Conservation (phyloP, 768 basidiomycete genomes). For the Pleurotus cornucopiae region DNA sequence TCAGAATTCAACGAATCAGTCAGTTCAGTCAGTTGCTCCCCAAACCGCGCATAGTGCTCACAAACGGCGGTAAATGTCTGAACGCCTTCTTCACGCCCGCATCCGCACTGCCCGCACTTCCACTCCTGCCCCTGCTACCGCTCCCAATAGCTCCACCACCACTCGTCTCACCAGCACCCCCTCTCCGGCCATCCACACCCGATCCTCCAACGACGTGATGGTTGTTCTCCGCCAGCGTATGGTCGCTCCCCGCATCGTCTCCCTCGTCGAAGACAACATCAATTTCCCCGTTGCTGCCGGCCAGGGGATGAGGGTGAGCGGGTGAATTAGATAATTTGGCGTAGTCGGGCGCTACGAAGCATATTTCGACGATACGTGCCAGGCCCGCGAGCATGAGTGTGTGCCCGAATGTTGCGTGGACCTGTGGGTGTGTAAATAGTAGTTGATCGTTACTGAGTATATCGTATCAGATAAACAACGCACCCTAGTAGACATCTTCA, state of each 20-base stretch:
- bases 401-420: constrained; percentile 82
- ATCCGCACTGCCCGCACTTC: no score
- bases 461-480: background rate
- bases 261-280: constrained; percentile 16
- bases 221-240: constrained; percentile 48
- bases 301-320: no score
- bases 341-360: constrained; percentile 52
- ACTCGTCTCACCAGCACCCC: no score
- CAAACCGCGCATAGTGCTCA: constrained; percentile 31
- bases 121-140: constrained; percentile 17
- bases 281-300: no score
- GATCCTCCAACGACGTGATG: constrained; percentile 1
- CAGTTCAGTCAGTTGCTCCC: no score
- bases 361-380: constrained; percentile 78
- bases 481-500: constrained; percentile 83
- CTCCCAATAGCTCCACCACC: constrained; percentile 11
- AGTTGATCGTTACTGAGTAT: background rate
- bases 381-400: constrained; percentile 82
- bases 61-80: constrained; percentile 83
- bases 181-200: no score
- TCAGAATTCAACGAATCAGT: no score
- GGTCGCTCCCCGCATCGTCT: constrained; percentile 59
- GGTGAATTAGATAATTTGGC: no score
- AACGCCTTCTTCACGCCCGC: constrained; percentile 43
- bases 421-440: constrained; percentile 32